These are phyloP conservation scores for Dictyostelium discoideum DNA, from an alignment of 78 protist genomes.

Conservation along the genomic window DNA sequence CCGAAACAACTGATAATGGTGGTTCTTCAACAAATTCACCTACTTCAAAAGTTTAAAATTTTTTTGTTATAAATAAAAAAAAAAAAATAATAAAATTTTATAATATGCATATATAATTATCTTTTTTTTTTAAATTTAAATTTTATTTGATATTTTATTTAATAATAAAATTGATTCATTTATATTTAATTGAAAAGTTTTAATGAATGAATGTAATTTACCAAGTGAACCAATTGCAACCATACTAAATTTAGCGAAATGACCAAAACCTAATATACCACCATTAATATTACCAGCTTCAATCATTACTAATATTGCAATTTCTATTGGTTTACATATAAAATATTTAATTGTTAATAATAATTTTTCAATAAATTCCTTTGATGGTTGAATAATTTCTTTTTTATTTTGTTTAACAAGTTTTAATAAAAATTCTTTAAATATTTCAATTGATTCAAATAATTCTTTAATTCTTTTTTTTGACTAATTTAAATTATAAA, in stretches of 20 bases:
- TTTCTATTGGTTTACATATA: neutral
- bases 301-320: neutral
- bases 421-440: neutral
- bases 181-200: neutral
- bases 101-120: neutral
- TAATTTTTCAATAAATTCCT: neutral
- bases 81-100: neutral
- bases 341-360: neutral
- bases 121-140: neutral
- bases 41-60: neutral
- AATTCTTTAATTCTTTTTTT: neutral
- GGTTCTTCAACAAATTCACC: neutral
- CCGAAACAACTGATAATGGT: neutral
- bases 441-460: slow-evolving; percentile 1
- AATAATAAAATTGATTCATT: neutral
- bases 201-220: neutral
- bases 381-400: neutral
- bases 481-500: neutral
- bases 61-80: neutral
- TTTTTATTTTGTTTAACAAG: neutral
- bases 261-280: neutral
- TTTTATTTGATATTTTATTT: neutral
- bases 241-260: neutral
- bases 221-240: neutral
- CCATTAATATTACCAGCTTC: slow-evolving; percentile 15